Percentiles rank a stretch among this genome's conserved stretches.
phyloP scores from a whole-genome alignment of 2,329 filamentous ascomycete species.

The Sarocladiaceae sp. region DNA sequence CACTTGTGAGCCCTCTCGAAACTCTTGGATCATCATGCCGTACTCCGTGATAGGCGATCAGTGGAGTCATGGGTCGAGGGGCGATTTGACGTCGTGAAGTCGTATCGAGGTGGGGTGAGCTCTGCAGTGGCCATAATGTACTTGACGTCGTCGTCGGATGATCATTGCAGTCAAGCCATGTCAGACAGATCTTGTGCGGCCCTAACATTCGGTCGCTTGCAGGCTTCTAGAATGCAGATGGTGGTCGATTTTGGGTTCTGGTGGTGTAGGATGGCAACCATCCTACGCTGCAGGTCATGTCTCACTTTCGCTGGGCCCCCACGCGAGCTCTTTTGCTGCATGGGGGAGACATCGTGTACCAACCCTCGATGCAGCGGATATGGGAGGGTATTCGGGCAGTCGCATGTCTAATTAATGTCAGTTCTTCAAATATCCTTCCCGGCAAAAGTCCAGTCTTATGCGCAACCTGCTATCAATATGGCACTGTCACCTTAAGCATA shows the following conservation, averaged over 20 bases:
- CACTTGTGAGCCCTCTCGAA: too few species aligned
- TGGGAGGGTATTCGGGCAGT: too few species aligned
- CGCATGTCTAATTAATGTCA: too few species aligned
- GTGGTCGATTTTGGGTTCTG: background rate
- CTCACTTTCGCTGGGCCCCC: background rate
- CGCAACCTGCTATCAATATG: too few species aligned
- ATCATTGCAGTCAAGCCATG: background rate
- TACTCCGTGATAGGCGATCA: too few species aligned
- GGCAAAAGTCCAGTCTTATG: too few species aligned
- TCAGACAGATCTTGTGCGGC: background rate
- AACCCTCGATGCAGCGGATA: too few species aligned
- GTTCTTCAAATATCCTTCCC: too few species aligned
- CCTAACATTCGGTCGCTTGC: background rate
- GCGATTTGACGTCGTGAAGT: background rate
- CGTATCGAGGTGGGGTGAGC: background rate
- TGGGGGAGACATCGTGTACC: too few species aligned
- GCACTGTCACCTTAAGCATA: too few species aligned
- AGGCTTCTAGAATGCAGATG: conserved; percentile 5
- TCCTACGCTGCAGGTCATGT: conserved; percentile 8
- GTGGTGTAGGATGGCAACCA: background rate
- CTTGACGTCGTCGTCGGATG: conserved; percentile 5
- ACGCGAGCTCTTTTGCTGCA: too few species aligned
- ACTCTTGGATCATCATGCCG: too few species aligned
- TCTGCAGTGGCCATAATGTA: background rate
- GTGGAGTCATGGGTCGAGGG: conserved; percentile 3